A percentile compares a stretch with the other conserved stretches of the same genome.
Conservation (phyloP, 2,329 filamentous ascomycete species). For the Rutstroemia sp. region DNA sequence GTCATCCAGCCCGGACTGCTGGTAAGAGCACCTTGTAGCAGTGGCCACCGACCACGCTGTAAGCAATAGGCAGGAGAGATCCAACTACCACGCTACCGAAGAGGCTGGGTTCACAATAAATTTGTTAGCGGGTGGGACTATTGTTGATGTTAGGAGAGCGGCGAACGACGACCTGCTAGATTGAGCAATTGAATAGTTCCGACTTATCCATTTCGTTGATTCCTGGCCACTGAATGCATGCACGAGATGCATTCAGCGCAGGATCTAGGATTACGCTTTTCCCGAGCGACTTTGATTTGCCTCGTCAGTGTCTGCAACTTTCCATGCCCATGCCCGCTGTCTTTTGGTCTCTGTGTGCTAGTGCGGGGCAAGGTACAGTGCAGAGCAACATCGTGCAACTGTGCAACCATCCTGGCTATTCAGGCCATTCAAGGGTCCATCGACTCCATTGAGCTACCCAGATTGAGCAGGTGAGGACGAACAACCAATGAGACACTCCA, state of each 20-base stretch:
- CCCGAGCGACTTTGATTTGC: no score
- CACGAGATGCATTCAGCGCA: conserved; percentile 12
- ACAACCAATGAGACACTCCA: no score
- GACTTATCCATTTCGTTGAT: conserved; percentile 13
- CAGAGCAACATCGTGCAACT: no score
- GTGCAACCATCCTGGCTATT: no score
- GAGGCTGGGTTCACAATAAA: no score
- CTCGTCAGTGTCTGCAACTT: no score
- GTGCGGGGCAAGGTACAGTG: not conserved
- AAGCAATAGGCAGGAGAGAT: not conserved
- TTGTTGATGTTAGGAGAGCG: not conserved
- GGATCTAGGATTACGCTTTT: not conserved
- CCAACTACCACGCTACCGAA: not conserved
- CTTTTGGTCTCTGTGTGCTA: not conserved
- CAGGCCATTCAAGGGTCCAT: no score
- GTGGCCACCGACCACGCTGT: not conserved
- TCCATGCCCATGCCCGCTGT: no score
- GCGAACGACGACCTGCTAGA: not conserved
- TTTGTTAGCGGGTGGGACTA: no score
- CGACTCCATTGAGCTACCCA: no score
- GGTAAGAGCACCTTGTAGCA: not conserved
- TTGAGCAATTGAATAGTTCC: conserved; percentile 2
- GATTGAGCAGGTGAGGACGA: no score
- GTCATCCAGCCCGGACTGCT: not conserved
- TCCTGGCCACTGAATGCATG: conserved; percentile 17